Conservation (phyloP, 2,329 filamentous ascomycete species). For the Elsinoe perseae region DNA sequence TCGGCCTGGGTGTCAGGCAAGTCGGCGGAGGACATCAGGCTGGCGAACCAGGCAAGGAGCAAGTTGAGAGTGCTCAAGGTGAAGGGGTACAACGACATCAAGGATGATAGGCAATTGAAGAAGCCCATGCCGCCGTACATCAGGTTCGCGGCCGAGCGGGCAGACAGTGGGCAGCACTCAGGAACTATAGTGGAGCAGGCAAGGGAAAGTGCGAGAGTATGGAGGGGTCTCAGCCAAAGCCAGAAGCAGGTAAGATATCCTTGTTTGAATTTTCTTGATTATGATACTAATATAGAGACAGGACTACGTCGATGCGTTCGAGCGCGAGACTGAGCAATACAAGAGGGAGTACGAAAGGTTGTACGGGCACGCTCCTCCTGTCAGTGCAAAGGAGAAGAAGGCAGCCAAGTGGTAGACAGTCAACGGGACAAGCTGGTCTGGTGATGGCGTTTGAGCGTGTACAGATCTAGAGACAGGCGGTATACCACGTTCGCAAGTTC, state of each 20-base stretch:
- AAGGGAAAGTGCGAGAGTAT: conserved; percentile 41
- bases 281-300: neutral
- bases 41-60: conserved; percentile 52
- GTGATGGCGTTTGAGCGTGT: conserved; percentile 5
- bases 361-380: conserved; percentile 1
- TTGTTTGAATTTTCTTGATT: neutral
- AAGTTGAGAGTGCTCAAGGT: conserved; percentile 24
- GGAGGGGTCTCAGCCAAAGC: conserved; percentile 37
- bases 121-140: conserved; percentile 33
- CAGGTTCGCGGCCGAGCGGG: conserved; percentile 41
- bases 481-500: conserved; percentile 6
- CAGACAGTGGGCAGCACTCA: conserved; percentile 43
- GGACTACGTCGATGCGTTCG: neutral
- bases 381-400: neutral
- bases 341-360: conserved; percentile 1
- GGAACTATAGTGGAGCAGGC: conserved; percentile 32
- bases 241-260: conserved; percentile 41
- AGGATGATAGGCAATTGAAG: conserved; percentile 50
- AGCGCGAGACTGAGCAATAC: neutral
- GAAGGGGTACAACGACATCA: conserved; percentile 31
- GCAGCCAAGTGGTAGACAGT: neutral
- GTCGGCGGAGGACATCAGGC: conserved; percentile 49
- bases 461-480: conserved; percentile 9
- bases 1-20: conserved; percentile 49
- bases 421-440: neutral